Percentiles rank a stretch among this genome's conserved stretches.
Evolutionary conservation across 2,329 filamentous ascomycete species (phyloP).

Genomic region (Cladosporium sp.): DNA sequence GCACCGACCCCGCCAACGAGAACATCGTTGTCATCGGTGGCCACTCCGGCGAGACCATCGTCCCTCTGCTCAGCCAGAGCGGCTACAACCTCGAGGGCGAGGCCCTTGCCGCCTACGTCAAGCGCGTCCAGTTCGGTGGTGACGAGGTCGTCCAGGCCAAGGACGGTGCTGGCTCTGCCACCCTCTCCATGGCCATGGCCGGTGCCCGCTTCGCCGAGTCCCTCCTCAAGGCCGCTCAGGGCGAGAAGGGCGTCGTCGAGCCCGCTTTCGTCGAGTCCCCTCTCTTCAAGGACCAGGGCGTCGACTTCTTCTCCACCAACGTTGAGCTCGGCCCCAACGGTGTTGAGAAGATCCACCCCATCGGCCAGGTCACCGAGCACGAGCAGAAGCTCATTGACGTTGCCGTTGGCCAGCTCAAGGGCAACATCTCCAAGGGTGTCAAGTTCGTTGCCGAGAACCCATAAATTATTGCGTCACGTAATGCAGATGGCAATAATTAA

Average conservation of each 20-base stretch:
- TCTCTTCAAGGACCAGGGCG: constrained; percentile 96
- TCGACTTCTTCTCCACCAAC: constrained; percentile 94
- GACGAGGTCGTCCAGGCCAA: constrained; percentile 99
- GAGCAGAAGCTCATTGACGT: constrained; percentile 90
- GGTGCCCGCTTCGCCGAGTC: constrained; percentile 84
- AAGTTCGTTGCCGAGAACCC: constrained; percentile 64
- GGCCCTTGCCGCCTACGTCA: constrained; percentile 72
- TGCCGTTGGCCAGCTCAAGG: constrained; percentile 79
- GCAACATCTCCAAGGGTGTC: constrained; percentile 91
- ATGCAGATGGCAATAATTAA: neutral
- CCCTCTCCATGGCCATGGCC: constrained; percentile 98
- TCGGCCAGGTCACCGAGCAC: constrained; percentile 79
- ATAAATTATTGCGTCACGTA: constrained; percentile 26
- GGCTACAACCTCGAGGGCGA: constrained; percentile 81
- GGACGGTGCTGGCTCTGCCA: constrained; percentile 94
- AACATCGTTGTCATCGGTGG: constrained; percentile 95
- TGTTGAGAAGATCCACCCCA: constrained; percentile 86
- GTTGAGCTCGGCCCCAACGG: constrained; percentile 96
- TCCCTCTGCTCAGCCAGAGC: constrained; percentile 94
- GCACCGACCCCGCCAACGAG: constrained; percentile 85
- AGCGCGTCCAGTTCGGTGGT: constrained; percentile 97
- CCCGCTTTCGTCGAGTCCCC: constrained; percentile 96
- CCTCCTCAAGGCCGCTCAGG: constrained; percentile 86
- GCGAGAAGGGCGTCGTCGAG: constrained; percentile 93
- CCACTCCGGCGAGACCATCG: constrained; percentile 97